These are phyloP conservation scores for Cornus kousa DNA, from an alignment of 148 eudicot genomes.

Conservation along the genomic window DNA sequence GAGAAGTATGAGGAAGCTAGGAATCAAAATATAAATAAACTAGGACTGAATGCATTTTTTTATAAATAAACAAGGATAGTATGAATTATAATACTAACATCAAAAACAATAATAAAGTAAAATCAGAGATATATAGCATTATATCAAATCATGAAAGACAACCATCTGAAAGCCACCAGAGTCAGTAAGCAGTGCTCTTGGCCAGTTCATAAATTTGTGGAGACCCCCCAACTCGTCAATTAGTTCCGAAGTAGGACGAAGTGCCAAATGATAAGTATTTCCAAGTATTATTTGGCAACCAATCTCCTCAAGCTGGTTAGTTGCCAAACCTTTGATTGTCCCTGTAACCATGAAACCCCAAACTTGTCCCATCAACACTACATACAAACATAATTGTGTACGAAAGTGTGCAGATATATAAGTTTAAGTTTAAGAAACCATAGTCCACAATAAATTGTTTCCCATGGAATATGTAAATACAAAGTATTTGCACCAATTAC, in stretches of 20 bases:
- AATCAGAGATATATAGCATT: background rate
- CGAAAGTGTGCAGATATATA: too few relatives aligned
- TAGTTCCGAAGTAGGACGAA: constrained; percentile 85
- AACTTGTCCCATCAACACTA: background rate
- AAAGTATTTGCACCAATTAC: background rate
- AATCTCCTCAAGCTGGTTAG: constrained; percentile 80
- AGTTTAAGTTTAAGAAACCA: background rate
- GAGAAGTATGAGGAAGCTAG: background rate
- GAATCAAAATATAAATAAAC: background rate
- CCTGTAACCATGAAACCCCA: constrained; percentile 41
- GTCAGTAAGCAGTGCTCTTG: constrained; percentile 84
- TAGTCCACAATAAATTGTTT: background rate
- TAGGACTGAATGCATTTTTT: too few relatives aligned
- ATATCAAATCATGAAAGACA: constrained; percentile 5
- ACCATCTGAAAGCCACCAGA: constrained; percentile 99
- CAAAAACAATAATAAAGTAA: constrained; percentile 7
- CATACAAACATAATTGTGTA: background rate
- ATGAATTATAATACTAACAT: background rate
- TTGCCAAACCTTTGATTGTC: constrained; percentile 83
- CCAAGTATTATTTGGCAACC: constrained; percentile 95
- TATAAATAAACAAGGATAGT: background rate
- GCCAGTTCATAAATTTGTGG: constrained; percentile 94
- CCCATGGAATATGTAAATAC: background rate
- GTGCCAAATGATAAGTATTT: constrained; percentile 87
- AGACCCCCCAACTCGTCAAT: constrained; percentile 87